Base-by-base conservation (phyloP, 176 grass and related monocot genomes). In the Lolium rigidum region DNA sequence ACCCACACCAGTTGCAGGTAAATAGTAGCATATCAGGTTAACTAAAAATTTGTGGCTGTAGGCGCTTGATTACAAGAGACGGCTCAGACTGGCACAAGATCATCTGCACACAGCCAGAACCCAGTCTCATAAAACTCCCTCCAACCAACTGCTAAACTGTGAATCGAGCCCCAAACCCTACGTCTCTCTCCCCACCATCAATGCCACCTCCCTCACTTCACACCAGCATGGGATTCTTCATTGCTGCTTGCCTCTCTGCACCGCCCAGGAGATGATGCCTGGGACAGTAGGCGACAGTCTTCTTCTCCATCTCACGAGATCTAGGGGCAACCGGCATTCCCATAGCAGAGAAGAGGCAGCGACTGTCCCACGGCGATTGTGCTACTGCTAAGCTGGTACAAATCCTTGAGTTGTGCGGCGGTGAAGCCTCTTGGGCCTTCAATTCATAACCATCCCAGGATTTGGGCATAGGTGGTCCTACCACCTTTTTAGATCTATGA, bases 281-380 rank as follows among this genome's bases (percentile, higher is more conserved):
- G 37, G 20, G 37, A 37, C 10, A 41, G 39, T 21, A 71, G 18
- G 18, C 10, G 39, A 41, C 68, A 71, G 20, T 5, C 10, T 21
- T 46, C 43, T 18, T 71, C 68, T 46, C 37, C 68, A 46, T 71
- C 10, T 10, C 68, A 71, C 68, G 37, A 71, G 68, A 71, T 71
- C 39, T 71, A 71, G 9, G 9, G 2, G 20, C 20, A 71, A 12
- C 18, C 38, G 0, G 18, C 9, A 11, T n/a, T 71, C 39, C 68
- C 68, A 46, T 9, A 44, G 38, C 17, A 41, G 39, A 70, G 68
- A 71, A 21, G 10, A 71, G 68, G 38, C 68, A 22, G 39, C 18
- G 17, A 71, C 39, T 44, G 68, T 70, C 10, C 39, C 68, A 10
- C 16, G 1, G 54, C 15, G 52, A 17, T 3, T 17, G 26, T 38